Base-by-base conservation (phyloP, 352 stramenopile species). In the Phytopythium kandeliae region DNA sequence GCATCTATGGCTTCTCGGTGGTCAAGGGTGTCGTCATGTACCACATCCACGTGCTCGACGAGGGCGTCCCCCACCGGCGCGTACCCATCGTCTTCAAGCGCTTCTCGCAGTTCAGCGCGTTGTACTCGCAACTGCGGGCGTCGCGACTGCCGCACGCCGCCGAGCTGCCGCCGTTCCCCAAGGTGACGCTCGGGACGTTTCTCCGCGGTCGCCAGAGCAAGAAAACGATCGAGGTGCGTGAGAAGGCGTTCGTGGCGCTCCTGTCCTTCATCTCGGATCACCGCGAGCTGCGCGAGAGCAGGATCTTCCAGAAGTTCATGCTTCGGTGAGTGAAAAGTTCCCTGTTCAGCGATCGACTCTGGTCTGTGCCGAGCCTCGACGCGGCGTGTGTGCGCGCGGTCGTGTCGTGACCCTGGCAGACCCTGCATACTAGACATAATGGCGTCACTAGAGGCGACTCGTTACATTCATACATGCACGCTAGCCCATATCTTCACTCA, bases 301-400 rank as follows among this genome's bases (percentile, higher is more conserved):
- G 51, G n/a, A 58, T 80, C 10, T 86, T 86, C 57, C 59, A 84
- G 54, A 60, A 61, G 48, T 86, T 84, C 42, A 59, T 84, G 19
- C 35, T 44, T 11, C 43, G 43, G 26, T 48, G 10, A 25, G 43
- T 17, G 16, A 16, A 5, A 13, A 13, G 31, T 35, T 2, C 7
- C 10, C 10, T 15, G 31, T 16, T 35, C 31, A 16, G 11, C 11
- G 7, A 16, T 6, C 4, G 11, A 35, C 4, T 5, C 28, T 33
- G 10, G 21, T 25, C 24, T 12, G 24, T 46, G 40, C 36, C 17
- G 2, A 22, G 17, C 36, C n/a, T 13, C 17, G 36, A 41, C 22
- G 9, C 2, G 40, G 11, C 21, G 40, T 46, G 40, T 31, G 40
- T 33, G 40, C 40, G 40, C 40, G 22, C 40, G 40, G n/a, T 22